Conservation (phyloP, 345 rosid species). For the Eucalyptus erythrocorys region DNA sequence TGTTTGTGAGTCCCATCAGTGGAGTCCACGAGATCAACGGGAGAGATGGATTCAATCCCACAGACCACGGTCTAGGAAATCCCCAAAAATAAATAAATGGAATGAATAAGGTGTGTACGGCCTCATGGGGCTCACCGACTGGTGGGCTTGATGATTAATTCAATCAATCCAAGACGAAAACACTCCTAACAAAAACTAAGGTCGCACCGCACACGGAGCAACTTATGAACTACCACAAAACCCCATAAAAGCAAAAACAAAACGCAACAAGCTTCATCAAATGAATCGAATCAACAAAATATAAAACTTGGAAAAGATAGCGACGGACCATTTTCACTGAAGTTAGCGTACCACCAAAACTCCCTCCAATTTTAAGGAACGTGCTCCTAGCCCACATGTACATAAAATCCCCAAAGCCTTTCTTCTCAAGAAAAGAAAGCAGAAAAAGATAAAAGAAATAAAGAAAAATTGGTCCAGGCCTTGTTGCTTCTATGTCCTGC, state of each 20-base stretch:
- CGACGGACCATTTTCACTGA: not conserved
- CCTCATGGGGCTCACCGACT: not conserved
- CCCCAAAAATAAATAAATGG: not conserved
- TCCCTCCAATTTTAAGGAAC: not conserved
- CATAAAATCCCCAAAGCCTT: not conserved
- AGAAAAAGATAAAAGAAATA: not conserved
- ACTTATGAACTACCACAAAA: not conserved
- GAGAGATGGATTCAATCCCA: not conserved
- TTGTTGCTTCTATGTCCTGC: not conserved
- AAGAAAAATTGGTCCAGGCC: not conserved
- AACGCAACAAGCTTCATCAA: not conserved
- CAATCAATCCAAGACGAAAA: not conserved
- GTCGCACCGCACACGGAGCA: not conserved
- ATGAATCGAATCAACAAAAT: not conserved
- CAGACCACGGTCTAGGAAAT: not conserved
- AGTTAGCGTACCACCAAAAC: not conserved
- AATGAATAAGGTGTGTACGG: not conserved
- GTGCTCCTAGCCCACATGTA: not conserved
- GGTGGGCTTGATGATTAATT: not conserved
- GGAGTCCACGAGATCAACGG: not conserved
- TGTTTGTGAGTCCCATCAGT: not conserved
- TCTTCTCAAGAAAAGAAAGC: not conserved
- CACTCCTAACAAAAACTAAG: not conserved
- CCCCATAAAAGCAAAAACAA: not conserved
- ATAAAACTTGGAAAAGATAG: not conserved